Evolutionary conservation across 2,329 filamentous ascomycete genomes (phyloP), one percentile per base, ranked within the genome.

Genomic region (Knufia petricola): DNA sequence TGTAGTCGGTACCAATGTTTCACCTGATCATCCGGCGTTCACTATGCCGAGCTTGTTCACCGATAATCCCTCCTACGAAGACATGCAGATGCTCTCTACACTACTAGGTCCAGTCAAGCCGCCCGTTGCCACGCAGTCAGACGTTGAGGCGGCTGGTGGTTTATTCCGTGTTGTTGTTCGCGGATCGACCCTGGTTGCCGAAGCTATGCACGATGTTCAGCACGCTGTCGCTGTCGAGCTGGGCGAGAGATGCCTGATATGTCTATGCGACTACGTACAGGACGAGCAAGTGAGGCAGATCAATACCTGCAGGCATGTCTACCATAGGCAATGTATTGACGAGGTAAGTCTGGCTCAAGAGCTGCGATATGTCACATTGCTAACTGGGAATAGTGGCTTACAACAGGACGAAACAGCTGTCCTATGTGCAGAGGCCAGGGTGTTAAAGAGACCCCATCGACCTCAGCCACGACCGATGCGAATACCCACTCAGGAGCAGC

Each of bases 31-130:
- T 60, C 81, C 81, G 19, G 81, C 82, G 19, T 75, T 84, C 52
- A 81, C 80, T 6, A 82, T 81, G 17, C 81, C 81, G 10, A 83
- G 79, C 56, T 68, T 85, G 9, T 84, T 84, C 61, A 84, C 80
- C 15, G 81, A 84, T 64, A 74, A 75, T 45, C 81, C 81, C 1
- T 83, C 81, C 1, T 84, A 85, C 59, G 81, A 85, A 63, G 81
- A 85, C 56, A 84, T 85, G 81, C 76, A 84, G 61, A 66, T 84
- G 38, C 70, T 85, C 3, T 82, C 79, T 10, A 79, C 79, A 10
- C 70, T 84, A 9, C 67, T 85, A 13, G 81, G 81, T 1, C 81
- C 81, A 41, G 81, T 76, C 3, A 84, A 84, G 59, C 80, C 81
- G 2, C 81, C 81, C 2, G 81, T 85, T 44, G 81, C 81, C 15